Evolutionary conservation across 345 rosid genomes (phyloP).

Genomic region (Dipteronia dyeriana): DNA sequence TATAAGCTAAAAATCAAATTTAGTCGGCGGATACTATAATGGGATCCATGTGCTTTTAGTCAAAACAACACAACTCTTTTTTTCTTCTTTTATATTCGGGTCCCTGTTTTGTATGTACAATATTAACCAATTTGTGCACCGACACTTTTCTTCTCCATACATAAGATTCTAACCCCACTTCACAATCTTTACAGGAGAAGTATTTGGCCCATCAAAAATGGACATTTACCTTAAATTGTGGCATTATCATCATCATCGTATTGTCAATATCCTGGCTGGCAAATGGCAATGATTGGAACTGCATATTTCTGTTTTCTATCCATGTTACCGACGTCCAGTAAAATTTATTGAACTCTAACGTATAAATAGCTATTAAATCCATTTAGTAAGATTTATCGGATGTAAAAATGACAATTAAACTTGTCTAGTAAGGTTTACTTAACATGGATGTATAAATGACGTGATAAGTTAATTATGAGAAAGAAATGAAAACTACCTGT

Average conservation of each 20-base stretch:
- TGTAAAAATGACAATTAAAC: too few species aligned
- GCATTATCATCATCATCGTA: neutral
- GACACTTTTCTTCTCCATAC: slow-evolving; percentile 16
- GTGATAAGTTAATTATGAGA: too few species aligned
- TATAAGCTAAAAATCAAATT: neutral
- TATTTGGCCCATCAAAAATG: neutral
- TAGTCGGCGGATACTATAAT: neutral
- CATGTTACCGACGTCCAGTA: slow-evolving; percentile 35
- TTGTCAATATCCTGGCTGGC: slow-evolving; percentile 23
- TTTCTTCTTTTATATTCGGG: neutral
- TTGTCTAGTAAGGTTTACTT: neutral
- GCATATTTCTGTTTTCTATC: neutral
- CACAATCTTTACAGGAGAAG: slow-evolving; percentile 6
- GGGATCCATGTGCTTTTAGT: slow-evolving; percentile 12
- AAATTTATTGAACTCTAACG: neutral
- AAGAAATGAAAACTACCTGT: too few species aligned
- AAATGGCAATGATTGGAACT: slow-evolving; percentile 37
- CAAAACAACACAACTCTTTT: neutral
- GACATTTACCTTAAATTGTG: neutral
- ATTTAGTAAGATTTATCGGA: too few species aligned
- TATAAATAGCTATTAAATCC: too few species aligned
- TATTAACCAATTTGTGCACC: slow-evolving; percentile 2
- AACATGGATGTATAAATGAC: neutral
- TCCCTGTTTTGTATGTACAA: neutral
- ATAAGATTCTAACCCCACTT: slow-evolving; percentile 3